Evolutionary conservation across 2,329 filamentous ascomycete genomes (phyloP), one percentile per base, ranked within the genome.

Genomic region (Phaeosphaeriaceae sp.): DNA sequence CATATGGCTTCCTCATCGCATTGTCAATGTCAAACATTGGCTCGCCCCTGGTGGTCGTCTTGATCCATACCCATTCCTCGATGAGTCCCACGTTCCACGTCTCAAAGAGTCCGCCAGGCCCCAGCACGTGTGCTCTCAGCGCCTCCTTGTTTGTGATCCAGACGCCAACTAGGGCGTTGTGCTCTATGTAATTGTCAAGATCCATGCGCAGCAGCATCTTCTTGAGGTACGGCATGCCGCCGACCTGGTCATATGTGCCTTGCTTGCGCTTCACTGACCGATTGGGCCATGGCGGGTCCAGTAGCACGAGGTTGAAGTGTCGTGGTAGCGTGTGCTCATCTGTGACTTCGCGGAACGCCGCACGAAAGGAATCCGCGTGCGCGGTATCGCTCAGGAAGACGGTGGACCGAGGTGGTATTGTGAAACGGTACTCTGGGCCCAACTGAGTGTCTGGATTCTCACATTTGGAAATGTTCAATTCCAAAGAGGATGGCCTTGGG

Each of bases 281-380:
- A 70, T 92, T 94, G 0, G 91, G 90, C 91, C 91, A 94, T 1
- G 91, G 91, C 2, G 91, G 91, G 70, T 94, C 91, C 20, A 93
- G 79, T 7, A 93, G 74, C 40, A 93, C 81, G 46, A 93, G 79
- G 62, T 91, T 81, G 74, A 94, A 93, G 7, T 73, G 68, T 20
- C 79, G 60, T 72, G 75, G 62, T 83, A 83, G 62, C 73, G 81
- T 67, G 25, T 76, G 62, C 25, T 76, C 65, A n/a, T 73, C 65
- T 7, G 79, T 75, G 49, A 78, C 64, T 21, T 66, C 52, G 22
- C 74, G 68, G 25, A 82, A 69, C n/a, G 75, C 69, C 1, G 65
- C 58, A 58, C 78, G 77, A 48, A 83, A 80, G 2, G 61, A 49
- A 21, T 65, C 67, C 19, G 78, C 60, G 17, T 74, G 62, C 1